Evolutionary conservation across 2,329 filamentous ascomycete species (phyloP).

Genomic region (Paracamarosporium sp.): DNA sequence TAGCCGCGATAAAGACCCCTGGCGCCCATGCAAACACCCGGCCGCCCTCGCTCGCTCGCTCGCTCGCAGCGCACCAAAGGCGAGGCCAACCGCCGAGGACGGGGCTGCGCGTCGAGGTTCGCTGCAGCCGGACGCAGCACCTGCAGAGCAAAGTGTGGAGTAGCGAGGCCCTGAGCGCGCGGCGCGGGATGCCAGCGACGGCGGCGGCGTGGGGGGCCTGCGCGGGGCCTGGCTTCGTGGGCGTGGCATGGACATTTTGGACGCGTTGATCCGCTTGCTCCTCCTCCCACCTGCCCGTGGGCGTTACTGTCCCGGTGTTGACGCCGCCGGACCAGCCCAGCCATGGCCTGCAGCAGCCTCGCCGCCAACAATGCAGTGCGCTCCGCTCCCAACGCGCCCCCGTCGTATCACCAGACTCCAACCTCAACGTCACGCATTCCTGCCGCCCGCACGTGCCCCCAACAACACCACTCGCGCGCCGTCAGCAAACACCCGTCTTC

Average conservation of each 20-base stretch:
- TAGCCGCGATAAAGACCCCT: constrained; percentile 35
- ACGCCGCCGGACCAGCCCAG: no score
- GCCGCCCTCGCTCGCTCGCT: no score
- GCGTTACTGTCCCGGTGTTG: no score
- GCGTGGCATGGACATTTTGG: background rate
- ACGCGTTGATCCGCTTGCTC: background rate
- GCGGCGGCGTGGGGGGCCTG: constrained; percentile 9
- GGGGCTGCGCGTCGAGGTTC: background rate
- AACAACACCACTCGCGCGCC: background rate
- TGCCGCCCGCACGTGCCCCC: background rate
- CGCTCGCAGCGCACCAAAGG: no score
- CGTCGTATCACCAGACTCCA: background rate
- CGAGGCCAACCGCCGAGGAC: background rate
- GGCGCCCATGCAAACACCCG: background rate
- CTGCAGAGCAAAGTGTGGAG: constrained; percentile 13
- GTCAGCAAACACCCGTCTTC: background rate
- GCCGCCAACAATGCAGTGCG: background rate
- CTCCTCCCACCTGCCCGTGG: background rate
- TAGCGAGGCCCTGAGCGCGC: constrained; percentile 9
- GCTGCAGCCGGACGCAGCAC: background rate
- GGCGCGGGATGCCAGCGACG: constrained; percentile 6
- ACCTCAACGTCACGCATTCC: background rate
- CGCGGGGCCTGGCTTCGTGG: no score
- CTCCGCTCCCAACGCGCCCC: constrained; percentile 1
- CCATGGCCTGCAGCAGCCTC: background rate